These are phyloP conservation scores for Yarrowia sp. DNA, from an alignment of 805 yeast species.

Conservation along the genomic window DNA sequence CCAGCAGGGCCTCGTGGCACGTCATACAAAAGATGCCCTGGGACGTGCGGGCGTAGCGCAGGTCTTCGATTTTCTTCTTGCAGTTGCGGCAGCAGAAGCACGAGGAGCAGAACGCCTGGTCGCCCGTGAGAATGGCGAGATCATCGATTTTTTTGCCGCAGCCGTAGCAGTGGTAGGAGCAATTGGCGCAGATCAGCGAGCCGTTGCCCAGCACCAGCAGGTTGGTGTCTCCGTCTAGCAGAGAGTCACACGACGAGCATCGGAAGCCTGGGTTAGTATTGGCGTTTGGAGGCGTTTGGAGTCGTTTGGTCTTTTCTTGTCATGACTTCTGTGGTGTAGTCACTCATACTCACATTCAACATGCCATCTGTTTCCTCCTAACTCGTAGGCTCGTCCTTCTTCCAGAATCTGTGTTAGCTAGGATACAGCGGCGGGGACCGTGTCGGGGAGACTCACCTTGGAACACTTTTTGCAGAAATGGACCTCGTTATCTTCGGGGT, in stretches of 20 bases:
- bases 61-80: slow-evolving; percentile 81
- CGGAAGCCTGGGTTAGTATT: slow-evolving; percentile 56
- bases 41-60: slow-evolving; percentile 89
- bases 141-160: slow-evolving; percentile 90
- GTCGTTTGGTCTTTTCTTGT: too few species aligned
- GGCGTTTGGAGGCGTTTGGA: background rate
- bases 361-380: slow-evolving; percentile 92
- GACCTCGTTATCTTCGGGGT: slow-evolving; percentile 44
- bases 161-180: slow-evolving; percentile 88
- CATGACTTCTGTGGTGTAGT: too few species aligned
- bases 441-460: slow-evolving; percentile 41
- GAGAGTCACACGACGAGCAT: slow-evolving; percentile 81
- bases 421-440: background rate
- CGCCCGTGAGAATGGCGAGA: slow-evolving; percentile 92
- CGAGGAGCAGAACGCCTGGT: slow-evolving; percentile 88
- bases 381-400: slow-evolving; percentile 94
- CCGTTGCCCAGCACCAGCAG: slow-evolving; percentile 94
- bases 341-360: slow-evolving; percentile 70
- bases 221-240: slow-evolving; percentile 85
- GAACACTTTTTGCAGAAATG: slow-evolving; percentile 45
- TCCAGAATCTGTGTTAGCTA: slow-evolving; percentile 57
- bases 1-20: slow-evolving; percentile 85
- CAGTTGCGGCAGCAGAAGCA: slow-evolving; percentile 93
- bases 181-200: slow-evolving; percentile 83
- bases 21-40: slow-evolving; percentile 92